Base-by-base conservation (phyloP, 2,329 filamentous ascomycete species). In the Phialocephala sp. region DNA sequence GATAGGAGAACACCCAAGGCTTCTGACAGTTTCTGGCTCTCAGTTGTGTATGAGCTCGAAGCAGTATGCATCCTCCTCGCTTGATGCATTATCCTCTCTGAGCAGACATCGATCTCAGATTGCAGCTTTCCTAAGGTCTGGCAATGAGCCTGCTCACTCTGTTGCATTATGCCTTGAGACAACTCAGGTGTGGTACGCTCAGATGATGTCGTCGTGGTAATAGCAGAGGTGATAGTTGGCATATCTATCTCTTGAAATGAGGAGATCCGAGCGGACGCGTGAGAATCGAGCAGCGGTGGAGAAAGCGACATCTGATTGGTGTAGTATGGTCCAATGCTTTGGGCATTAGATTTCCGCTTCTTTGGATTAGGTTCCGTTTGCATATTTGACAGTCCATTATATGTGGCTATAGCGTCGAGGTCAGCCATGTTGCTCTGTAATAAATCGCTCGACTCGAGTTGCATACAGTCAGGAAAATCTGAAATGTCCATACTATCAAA, bases 231-330 rank as follows among this genome's bases (percentile, higher is more conserved):
- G 11, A 61, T 47, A 11, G 32, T 58, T 18, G 63, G 63, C 63
- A 65, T 62, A 35, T 65, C 63, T 52, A 65, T 65, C 11, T 65
- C 63, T 27, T 52, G 63, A 52, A 65, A 65, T 6, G 63, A 62
- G n/a, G 63, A 61, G n/a, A 65, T 65, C 15, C 59, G 52, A 11
- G 63, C 37, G 14, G 63, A 61, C 20, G 59, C 8, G 32, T 62
- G 60, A 12, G 32, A 41, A 18, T 62, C 63, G 18, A 54, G 54
- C 4, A 59, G 36, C 2, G 63, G 52, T 14, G 59, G 63, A 8
- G 63, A 62, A 50, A 59, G 60, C 1, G 63, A 65, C 20, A 61
- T 47, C 12, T 41, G 59, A 22, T 54, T 61, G 11, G 32, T 41
- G 35, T 65, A 65, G 41, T 52, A 37, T 4, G 41, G 37, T 24